phyloP scores from a whole-genome alignment of 192 early-diverging fungal genomes.

The Podila clonocystis region DNA sequence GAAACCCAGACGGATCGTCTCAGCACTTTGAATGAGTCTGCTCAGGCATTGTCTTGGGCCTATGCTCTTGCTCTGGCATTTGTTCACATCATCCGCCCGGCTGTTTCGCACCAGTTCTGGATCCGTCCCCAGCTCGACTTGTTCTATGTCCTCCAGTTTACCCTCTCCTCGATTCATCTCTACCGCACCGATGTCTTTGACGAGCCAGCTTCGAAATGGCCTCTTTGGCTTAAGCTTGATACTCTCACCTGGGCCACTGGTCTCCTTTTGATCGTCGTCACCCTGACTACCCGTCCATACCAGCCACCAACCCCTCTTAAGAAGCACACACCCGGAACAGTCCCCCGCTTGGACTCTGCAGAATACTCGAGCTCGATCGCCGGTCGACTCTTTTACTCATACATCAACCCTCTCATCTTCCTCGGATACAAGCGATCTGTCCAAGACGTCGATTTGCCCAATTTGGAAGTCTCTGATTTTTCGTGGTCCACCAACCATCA shows the following conservation, averaged over 20 bases:
- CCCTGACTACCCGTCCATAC: slow-evolving; percentile 14
- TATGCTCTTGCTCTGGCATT: slow-evolving; percentile 25
- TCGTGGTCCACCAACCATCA: slow-evolving; percentile 6
- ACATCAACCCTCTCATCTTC: slow-evolving; percentile 46
- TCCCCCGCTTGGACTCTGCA: background rate
- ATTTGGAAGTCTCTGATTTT: slow-evolving; percentile 58
- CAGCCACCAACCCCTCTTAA: background rate
- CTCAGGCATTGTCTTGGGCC: slow-evolving; percentile 8
- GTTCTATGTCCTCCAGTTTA: slow-evolving; percentile 13
- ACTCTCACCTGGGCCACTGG: slow-evolving; percentile 5
- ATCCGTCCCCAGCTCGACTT: slow-evolving; percentile 32
- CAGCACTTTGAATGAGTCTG: background rate
- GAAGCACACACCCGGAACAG: slow-evolving; percentile 10
- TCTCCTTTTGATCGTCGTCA: slow-evolving; percentile 6
- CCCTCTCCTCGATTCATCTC: slow-evolving; percentile 13
- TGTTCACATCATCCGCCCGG: slow-evolving; percentile 15
- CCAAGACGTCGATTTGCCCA: slow-evolving; percentile 65
- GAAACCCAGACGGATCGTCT: background rate
- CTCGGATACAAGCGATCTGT: slow-evolving; percentile 64
- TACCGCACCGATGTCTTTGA: slow-evolving; percentile 5
- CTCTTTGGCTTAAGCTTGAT: slow-evolving; percentile 24
- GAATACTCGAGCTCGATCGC: slow-evolving; percentile 44
- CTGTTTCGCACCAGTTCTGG: slow-evolving; percentile 18
- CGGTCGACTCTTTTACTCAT: slow-evolving; percentile 30
- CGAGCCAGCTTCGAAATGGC: slow-evolving; percentile 20